phyloP scores from a whole-genome alignment of 78 protist species.

The Dictyostelium firmibasis region DNA sequence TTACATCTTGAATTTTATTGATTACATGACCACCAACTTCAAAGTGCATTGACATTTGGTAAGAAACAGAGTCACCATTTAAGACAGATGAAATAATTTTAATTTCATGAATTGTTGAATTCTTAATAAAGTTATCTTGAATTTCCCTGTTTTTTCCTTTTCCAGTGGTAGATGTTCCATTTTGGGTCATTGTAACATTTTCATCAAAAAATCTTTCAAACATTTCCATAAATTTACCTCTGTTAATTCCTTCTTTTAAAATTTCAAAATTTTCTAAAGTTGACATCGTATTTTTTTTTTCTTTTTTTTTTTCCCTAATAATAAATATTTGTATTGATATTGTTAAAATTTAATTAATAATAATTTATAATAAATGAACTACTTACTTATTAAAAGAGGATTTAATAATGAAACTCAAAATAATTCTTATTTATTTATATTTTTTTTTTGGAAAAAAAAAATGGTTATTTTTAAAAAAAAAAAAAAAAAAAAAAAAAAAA shows the following conservation, averaged over 20 bases:
- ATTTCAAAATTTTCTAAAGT: not conserved
- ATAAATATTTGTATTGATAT: too few relatives aligned
- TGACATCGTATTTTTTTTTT: not conserved
- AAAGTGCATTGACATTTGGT: not conserved
- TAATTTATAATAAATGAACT: too few relatives aligned
- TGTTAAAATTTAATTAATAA: too few relatives aligned
- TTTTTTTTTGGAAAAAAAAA: not conserved
- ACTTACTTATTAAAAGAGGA: not conserved
- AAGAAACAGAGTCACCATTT: not conserved
- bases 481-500: not conserved
- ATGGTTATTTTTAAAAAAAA: not conserved
- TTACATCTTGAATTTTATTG: not conserved
- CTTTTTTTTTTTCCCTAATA: too few relatives aligned
- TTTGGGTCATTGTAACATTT: not conserved
- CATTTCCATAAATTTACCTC: not conserved
- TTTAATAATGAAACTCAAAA: not conserved
- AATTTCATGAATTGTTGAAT: not conserved
- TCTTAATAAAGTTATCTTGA: not conserved
- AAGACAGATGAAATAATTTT: not conserved
- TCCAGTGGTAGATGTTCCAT: not conserved
- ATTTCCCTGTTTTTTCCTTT: not conserved
- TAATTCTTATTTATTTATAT: not conserved
- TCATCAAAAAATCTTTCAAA: not conserved
- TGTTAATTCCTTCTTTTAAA: not conserved
- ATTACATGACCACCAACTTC: not conserved